Percentiles rank a stretch among this genome's conserved stretches.
Evolutionary conservation across 768 basidiomycete genomes (phyloP).

Genomic region (Fibroporia radiculosa): DNA sequence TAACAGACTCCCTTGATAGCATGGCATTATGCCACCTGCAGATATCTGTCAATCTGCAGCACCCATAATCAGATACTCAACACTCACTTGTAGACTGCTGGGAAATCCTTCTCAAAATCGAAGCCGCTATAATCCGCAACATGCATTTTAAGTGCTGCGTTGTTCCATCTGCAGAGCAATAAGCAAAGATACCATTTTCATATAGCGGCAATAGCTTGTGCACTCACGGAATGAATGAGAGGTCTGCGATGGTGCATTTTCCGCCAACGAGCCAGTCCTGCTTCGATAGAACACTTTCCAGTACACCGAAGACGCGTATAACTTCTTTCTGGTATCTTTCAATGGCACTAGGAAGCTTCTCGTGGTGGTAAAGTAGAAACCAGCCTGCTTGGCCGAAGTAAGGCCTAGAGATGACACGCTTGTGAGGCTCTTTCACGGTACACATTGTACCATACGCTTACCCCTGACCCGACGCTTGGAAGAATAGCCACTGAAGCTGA

Average conservation of each 20-base stretch:
- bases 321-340: slow-evolving; percentile 19
- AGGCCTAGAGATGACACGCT: slow-evolving; percentile 4
- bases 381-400: slow-evolving; percentile 13
- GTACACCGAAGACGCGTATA: slow-evolving; percentile 15
- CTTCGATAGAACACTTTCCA: slow-evolving; percentile 16
- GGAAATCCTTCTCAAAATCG: slow-evolving; percentile 16
- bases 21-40: slow-evolving; percentile 1
- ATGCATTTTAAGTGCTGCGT: slow-evolving; percentile 3
- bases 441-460: not conserved
- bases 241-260: slow-evolving; percentile 14
- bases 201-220: too few relatives aligned
- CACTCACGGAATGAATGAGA: slow-evolving; percentile 11
- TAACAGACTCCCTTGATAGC: not conserved
- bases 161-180: slow-evolving; percentile 11
- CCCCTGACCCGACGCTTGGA: slow-evolving; percentile 18
- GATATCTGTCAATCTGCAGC: not conserved
- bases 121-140: slow-evolving; percentile 5
- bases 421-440: too few relatives aligned
- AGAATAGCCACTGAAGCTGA: slow-evolving; percentile 32
- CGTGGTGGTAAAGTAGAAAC: slow-evolving; percentile 12
- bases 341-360: slow-evolving; percentile 10
- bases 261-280: slow-evolving; percentile 12
- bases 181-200: not conserved
- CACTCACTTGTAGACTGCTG: slow-evolving; percentile 9
- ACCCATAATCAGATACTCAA: not conserved